Evolutionary conservation across 1,139 yeast genomes (phyloP).

Genomic region (Blastobotrys capitulatus): DNA sequence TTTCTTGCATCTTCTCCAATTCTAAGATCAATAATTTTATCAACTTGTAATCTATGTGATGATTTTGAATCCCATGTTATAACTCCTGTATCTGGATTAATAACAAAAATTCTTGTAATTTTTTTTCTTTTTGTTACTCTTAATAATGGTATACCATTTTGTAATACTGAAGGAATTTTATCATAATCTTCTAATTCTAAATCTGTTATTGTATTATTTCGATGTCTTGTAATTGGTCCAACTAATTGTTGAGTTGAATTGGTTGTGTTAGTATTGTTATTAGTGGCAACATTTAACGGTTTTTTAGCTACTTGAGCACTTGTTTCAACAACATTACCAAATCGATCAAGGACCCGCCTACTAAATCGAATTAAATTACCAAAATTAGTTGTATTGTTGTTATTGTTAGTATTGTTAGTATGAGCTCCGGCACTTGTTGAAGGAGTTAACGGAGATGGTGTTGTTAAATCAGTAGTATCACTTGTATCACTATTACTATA

Average conservation of each 20-base stretch:
- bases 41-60: constrained; percentile 53
- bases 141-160: constrained; percentile 41
- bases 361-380: not conserved
- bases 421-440: not conserved
- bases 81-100: constrained; percentile 42
- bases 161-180: constrained; percentile 16
- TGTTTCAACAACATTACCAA: constrained; percentile 13
- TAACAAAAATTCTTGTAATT: constrained; percentile 45
- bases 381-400: not conserved
- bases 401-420: not conserved
- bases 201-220: not conserved
- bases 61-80: constrained; percentile 49
- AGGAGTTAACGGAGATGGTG: constrained; percentile 7
- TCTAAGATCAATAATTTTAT: constrained; percentile 64
- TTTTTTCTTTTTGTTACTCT: constrained; percentile 67
- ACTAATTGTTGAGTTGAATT: not conserved
- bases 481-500: not conserved
- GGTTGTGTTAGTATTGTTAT: not conserved
- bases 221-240: constrained; percentile 9
- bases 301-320: constrained; percentile 5
- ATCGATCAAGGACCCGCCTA: constrained; percentile 11
- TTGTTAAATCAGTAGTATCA: constrained; percentile 7
- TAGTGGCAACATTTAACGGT: not conserved
- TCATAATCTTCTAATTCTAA: not conserved
- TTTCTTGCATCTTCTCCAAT: constrained; percentile 67